Evolutionary conservation across 176 grass and related monocot species (phyloP), one percentile per base, ranked within the genome.

Genomic region (Paspalum vaginatum): DNA sequence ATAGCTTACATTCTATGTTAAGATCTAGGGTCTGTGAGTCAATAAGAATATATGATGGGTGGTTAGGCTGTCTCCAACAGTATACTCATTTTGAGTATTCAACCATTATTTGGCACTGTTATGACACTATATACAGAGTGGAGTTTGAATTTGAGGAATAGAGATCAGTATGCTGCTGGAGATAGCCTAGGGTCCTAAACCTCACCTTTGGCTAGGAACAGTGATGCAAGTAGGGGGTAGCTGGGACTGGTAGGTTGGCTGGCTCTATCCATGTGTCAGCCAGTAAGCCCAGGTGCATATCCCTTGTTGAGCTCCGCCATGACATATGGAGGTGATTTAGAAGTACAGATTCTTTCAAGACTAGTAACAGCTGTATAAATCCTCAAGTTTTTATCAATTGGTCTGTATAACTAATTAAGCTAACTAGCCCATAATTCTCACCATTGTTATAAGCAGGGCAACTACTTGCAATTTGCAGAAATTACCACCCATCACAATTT

Each of bases 321-420:
- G 15, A 15, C 59, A 32, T 61, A 25, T 61, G 59, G 59, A 7
- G 24, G 26, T 61, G 59, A 22, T 61, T 61, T 61, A 25, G 24
- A 32, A 61, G 59, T 27, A 61, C 14, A 61, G 24, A 61, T 32
- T 22, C 12, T 32, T 61, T 22, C 57, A 26, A 60, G 24, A 59
- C 57, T 60, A 13, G 22, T 21, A 60, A 59, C 25, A 12, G 56
- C 24, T 59, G 56, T 22, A 25, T 59, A 24, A 25, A 13, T 60
- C 26, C 10, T 60, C 4, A 25, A 26, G 12, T 61, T 25, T 61
- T 61, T 61, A 61, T 26, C 25, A 61, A 27, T 61, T 61, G 59
- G 24, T 61, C 59, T 15, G 59, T 61, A 61, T 61, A 61, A 61
- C 52, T 61, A 11, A 55, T 77, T 64, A 65, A 82, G 46, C 15